Evolutionary conservation across 2,329 filamentous ascomycete genomes (phyloP).

Genomic region (Colletotrichum navitas): DNA sequence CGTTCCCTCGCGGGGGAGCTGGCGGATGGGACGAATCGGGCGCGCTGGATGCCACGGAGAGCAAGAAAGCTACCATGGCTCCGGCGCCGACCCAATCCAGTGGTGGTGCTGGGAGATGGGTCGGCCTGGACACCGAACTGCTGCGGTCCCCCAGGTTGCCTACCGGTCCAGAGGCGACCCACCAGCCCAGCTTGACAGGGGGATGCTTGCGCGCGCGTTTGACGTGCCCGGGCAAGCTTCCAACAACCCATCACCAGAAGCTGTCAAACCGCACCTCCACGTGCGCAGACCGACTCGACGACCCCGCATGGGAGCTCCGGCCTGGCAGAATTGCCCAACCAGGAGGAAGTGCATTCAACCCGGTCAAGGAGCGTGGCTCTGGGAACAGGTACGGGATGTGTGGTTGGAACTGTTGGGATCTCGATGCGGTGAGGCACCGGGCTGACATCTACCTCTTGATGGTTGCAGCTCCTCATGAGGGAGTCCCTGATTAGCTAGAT

Average conservation of each 20-base stretch:
- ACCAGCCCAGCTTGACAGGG: constrained; percentile 22
- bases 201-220: not conserved
- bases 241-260: not conserved
- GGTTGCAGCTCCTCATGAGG: not conserved
- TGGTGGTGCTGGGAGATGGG: constrained; percentile 7
- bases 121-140: constrained; percentile 10
- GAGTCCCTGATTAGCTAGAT: not conserved
- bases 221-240: not conserved
- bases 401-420: not conserved
- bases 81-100: not conserved
- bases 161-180: constrained; percentile 1
- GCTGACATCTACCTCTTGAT: not conserved
- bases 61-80: not conserved
- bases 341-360: not conserved
- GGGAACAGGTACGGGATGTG: not conserved
- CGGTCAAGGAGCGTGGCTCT: not conserved
- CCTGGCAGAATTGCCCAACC: not conserved
- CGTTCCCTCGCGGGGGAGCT: not conserved
- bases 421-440: not conserved
- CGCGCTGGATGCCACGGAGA: not conserved
- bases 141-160: not conserved
- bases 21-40: constrained; percentile 8
- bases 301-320: not conserved
- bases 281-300: constrained; percentile 6
- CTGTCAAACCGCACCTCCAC: constrained; percentile 1